Percentiles rank a stretch among this genome's conserved stretches.
Conservation (phyloP, 805 yeast genomes). For the Jamesozyma lodderae region DNA sequence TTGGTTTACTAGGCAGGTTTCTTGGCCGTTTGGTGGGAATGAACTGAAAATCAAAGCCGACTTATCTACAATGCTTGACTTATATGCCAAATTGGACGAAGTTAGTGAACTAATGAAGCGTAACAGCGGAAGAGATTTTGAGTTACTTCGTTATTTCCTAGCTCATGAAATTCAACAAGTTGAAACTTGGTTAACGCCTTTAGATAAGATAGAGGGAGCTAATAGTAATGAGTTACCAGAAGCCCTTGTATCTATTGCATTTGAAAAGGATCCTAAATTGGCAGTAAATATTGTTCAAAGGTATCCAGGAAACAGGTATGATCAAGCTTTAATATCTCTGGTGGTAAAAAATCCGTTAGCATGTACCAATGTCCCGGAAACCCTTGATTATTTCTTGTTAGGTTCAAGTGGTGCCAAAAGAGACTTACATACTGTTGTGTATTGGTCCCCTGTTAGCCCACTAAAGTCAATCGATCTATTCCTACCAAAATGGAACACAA, state of each 20-base stretch:
- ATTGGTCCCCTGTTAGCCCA: constrained; percentile 75
- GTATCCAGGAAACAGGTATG: constrained; percentile 28
- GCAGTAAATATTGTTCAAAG: constrained; percentile 65
- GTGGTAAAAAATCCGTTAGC: constrained; percentile 49
- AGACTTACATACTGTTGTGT: constrained; percentile 35
- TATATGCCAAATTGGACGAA: constrained; percentile 28
- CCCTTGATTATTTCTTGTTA: constrained; percentile 13
- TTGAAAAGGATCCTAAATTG: constrained; percentile 55
- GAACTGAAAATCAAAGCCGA: constrained; percentile 63
- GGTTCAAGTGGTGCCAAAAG: constrained; percentile 3
- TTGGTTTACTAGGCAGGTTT: constrained; percentile 62
- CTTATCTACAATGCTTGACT: constrained; percentile 45
- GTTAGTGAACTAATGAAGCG: constrained; percentile 13
- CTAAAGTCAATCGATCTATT: constrained; percentile 78
- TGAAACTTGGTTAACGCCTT: constrained; percentile 62
- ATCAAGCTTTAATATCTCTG: constrained; percentile 34
- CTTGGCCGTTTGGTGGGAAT: constrained; percentile 83
- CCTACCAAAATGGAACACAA: constrained; percentile 58
- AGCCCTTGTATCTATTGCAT: constrained; percentile 46
- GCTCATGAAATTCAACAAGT: constrained; percentile 67
- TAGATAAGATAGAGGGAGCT: constrained; percentile 24
- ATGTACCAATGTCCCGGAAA: constrained; percentile 21
- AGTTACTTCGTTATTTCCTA: constrained; percentile 52
- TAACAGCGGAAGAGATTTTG: constrained; percentile 40
- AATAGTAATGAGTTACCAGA: constrained; percentile 30